These are phyloP conservation scores for Vanderwaltozyma yarrowii DNA, from an alignment of 805 yeast species.

Conservation along the genomic window DNA sequence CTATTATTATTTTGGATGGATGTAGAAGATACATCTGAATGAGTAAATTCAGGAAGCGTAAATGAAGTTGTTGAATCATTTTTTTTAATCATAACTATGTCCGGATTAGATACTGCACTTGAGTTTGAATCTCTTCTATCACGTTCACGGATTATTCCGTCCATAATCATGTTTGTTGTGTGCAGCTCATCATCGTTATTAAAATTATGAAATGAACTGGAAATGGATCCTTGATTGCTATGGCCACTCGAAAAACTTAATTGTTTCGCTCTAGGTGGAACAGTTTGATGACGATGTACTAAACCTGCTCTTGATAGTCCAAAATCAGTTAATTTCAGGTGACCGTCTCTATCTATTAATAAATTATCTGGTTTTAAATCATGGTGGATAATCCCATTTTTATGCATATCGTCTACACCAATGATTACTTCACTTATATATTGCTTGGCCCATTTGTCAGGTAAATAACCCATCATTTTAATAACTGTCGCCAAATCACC, in stretches of 20 bases:
- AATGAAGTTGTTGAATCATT: constrained; percentile 26
- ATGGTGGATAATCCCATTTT: constrained; percentile 83
- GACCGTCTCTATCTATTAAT: constrained; percentile 78
- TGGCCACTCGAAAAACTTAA: constrained; percentile 1
- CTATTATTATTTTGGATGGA: constrained; percentile 3
- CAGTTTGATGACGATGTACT: constrained; percentile 59
- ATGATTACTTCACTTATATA: constrained; percentile 85
- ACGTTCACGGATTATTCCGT: constrained; percentile 5
- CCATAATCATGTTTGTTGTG: constrained; percentile 1
- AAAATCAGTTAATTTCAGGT: constrained; percentile 87
- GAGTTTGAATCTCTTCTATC: constrained; percentile 12
- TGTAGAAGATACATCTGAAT: not conserved
- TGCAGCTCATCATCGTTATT: constrained; percentile 1
- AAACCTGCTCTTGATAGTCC: constrained; percentile 88
- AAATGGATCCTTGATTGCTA: not conserved
- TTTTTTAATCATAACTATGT: constrained; percentile 17
- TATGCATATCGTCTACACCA: constrained; percentile 84
- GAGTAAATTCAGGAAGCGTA: constrained; percentile 15
- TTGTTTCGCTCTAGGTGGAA: constrained; percentile 3
- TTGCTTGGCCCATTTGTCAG: constrained; percentile 76
- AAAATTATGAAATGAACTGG: not conserved
- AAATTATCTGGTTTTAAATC: constrained; percentile 94
- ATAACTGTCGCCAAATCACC: constrained; percentile 90
- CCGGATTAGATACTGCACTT: constrained; percentile 14
- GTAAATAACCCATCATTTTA: constrained; percentile 70